Evolutionary conservation across 2,329 filamentous ascomycete genomes (phyloP), one percentile per base, ranked within the genome.

Genomic region (Fusarium redolens): DNA sequence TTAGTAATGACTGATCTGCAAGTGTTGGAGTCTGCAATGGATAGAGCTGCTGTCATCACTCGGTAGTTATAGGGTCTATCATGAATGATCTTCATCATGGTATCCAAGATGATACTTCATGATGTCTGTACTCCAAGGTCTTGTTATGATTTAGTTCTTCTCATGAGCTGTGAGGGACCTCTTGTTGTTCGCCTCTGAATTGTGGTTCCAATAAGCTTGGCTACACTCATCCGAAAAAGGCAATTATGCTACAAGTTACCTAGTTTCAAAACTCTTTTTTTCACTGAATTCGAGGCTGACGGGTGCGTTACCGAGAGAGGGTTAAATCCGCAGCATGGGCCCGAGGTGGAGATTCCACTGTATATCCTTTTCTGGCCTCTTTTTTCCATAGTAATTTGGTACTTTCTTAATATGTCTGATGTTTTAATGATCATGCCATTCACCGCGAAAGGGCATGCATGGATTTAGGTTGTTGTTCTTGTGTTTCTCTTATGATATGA

Each of bases 261-360:
- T 68, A 68, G 65, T 64, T 69, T 43, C 50, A 51, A 69, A 63
- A 30, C 44, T 51, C 43, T 69, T 50, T 22, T 33, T n/a, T 22
- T 20, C 12, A 41, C 67, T 48, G 38, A 59, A 73, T 65, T 61
- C 59, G 74, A 76, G 74, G 74, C 74, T 76, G 73, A 76, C 71
- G 69, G 66, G 52, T 63, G 20, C 52, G 58, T 73, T 62, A 59
- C 55, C 68, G 38, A 57, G 41, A 51, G 54, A 44, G 58, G 57
- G 33, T 65, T 69, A 48, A 60, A 30, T 43, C 31, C 45, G 35
- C 33, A n/a, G 40, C 55, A 61, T 47, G 70, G 61, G 71, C 62
- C 61, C 57, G 61, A 65, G 51, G 70, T 58, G 70, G 66, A 61
- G 54, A 75, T 44, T 58, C 33, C 28, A 28, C 28, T 28, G 28